A percentile compares a stretch with the other conserved stretches of the same genome.
These are phyloP conservation scores for Naganishia friedmannii DNA, from an alignment of 768 basidiomycete genomes.

Conservation along the genomic window DNA sequence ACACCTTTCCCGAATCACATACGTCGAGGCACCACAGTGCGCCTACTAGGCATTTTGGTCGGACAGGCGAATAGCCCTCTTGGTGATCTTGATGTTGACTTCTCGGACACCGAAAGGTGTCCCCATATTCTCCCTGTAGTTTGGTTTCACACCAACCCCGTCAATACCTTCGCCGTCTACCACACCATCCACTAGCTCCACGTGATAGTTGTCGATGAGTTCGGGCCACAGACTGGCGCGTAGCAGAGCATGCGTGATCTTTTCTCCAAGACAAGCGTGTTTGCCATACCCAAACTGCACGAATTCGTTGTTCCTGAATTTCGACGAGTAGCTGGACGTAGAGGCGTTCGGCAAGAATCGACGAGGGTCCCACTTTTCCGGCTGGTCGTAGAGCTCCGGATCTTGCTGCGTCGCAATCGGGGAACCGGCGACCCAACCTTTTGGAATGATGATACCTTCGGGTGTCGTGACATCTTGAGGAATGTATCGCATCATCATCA, in stretches of 20 bases:
- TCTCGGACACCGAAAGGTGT: slow-evolving; percentile 4
- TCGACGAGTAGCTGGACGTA: neutral
- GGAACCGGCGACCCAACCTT: neutral
- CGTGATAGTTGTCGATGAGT: slow-evolving; percentile 1
- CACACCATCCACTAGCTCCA: neutral
- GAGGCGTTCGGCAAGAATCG: neutral
- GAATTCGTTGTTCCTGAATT: slow-evolving; percentile 9
- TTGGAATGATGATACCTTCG: slow-evolving; percentile 1
- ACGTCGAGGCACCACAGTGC: neutral
- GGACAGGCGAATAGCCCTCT: neutral
- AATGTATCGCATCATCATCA: slow-evolving; percentile 3
- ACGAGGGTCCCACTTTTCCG: slow-evolving; percentile 2
- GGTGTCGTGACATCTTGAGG: neutral
- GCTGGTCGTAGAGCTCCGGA: neutral
- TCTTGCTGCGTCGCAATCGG: slow-evolving; percentile 9
- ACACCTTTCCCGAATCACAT: neutral
- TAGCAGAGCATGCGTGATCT: slow-evolving; percentile 16
- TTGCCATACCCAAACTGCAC: slow-evolving; percentile 12
- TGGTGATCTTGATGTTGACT: neutral
- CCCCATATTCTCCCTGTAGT: slow-evolving; percentile 15
- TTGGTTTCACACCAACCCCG: slow-evolving; percentile 16
- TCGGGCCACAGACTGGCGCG: slow-evolving; percentile 5
- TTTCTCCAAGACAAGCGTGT: slow-evolving; percentile 15
- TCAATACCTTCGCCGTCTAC: slow-evolving; percentile 10
- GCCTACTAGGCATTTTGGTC: neutral